Conservation (phyloP, 805 yeast species). For the Kluyveromyces nonfermentans region DNA sequence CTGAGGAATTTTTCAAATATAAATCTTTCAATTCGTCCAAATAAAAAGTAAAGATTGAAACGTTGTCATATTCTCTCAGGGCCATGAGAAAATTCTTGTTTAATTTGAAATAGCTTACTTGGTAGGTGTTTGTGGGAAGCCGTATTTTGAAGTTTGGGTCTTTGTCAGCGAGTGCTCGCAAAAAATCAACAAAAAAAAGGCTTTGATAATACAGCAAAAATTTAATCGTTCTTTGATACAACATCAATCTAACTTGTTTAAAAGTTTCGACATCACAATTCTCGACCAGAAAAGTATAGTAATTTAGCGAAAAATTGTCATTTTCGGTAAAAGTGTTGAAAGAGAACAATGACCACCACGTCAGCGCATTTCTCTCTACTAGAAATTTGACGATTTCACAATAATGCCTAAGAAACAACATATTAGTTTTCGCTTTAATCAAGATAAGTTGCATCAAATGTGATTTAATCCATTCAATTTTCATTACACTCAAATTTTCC, state of each 20-base stretch:
- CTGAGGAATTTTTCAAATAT: conserved; percentile 3
- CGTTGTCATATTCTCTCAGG: conserved; percentile 9
- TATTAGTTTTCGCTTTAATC: conserved; percentile 8
- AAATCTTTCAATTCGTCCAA: conserved; percentile 8
- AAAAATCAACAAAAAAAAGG: conserved; percentile 8
- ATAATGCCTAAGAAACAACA: conserved; percentile 17
- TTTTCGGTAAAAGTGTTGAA: conserved; percentile 16
- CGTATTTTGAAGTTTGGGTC: conserved; percentile 8
- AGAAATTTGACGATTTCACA: conserved; percentile 19
- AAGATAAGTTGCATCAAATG: conserved; percentile 16
- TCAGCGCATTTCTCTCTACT: conserved; percentile 11
- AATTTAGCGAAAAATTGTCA: conserved; percentile 9
- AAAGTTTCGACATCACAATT: conserved; percentile 19
- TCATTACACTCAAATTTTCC: conserved; percentile 5
- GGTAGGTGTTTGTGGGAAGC: neutral
- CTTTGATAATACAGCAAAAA: conserved; percentile 7
- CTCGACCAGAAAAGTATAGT: conserved; percentile 12
- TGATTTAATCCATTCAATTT: conserved; percentile 17
- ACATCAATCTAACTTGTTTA: conserved; percentile 12
- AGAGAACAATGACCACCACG: conserved; percentile 27
- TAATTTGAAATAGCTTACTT: conserved; percentile 4
- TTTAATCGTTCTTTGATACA: conserved; percentile 9
- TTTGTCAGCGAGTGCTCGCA: conserved; percentile 12
- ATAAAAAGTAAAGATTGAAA: conserved; percentile 8
- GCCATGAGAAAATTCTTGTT: conserved; percentile 11